A percentile compares a stretch with the other conserved stretches of the same genome.
Conservation (phyloP, 148 eudicot genomes). For the Agrostemma githago region DNA sequence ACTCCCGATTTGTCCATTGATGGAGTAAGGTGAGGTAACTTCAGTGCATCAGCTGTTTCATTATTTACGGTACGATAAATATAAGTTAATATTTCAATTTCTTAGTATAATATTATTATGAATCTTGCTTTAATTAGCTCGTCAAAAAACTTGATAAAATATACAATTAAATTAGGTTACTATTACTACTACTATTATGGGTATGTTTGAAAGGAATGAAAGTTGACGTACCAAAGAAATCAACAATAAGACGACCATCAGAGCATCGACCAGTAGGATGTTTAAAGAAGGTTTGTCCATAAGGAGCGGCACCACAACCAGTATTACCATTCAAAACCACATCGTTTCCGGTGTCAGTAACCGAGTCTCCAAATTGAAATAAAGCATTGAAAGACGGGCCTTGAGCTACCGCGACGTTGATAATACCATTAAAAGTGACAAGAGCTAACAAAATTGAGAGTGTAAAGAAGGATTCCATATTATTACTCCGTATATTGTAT, state of each 20-base stretch:
- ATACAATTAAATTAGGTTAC: neutral
- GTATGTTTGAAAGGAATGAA: neutral
- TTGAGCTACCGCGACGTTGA: neutral
- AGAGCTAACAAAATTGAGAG: neutral
- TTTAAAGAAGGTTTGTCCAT: constrained; percentile 12
- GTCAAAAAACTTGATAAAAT: no score
- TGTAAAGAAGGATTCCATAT: neutral
- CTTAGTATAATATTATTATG: no score
- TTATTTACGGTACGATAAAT: no score
- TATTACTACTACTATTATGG: no score
- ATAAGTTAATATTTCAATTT: no score
- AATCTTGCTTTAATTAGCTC: no score
- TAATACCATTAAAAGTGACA: neutral
- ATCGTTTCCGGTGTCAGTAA: constrained; percentile 25
- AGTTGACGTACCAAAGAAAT: constrained; percentile 25
- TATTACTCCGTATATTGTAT: neutral
- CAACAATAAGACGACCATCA: constrained; percentile 25
- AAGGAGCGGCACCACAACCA: constrained; percentile 9
- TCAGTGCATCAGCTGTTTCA: constrained; percentile 17
- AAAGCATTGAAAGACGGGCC: neutral
- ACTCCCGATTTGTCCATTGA: constrained; percentile 13
- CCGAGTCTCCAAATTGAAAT: constrained; percentile 27
- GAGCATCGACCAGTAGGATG: constrained; percentile 29
- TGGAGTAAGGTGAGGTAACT: constrained; percentile 17
- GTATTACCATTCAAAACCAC: neutral